Base-by-base conservation (phyloP, 2,329 filamentous ascomycete species). In the Colletotrichum caudatum region DNA sequence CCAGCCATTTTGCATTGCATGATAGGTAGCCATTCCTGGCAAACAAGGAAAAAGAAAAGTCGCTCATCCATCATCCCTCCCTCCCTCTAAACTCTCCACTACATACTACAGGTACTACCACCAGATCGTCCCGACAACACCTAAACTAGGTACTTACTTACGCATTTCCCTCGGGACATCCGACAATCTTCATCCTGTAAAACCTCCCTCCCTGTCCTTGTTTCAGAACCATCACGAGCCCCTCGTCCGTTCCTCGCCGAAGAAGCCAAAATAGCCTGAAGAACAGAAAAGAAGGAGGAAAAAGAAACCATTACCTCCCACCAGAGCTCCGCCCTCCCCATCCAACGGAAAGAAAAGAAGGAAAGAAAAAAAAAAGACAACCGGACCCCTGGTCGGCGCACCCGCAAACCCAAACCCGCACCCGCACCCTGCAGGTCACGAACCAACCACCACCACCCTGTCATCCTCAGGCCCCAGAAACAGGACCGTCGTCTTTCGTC, bases 381-480 rank as follows among this genome's bases (percentile, higher is more conserved):
- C 51, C 44, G 23, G 50, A 50, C 48, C 64, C 64, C 64, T 67
- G 67, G 63, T 50, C 39, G 48, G 23, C 67, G 62, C 67, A 70
- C 57, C 67, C 54, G 35, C 35, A 35, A 35, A 35, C 35, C 35
- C 35, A 11, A 37, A 70, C 57, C 67, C 48, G 50, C 56, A 57
- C 53, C 68, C 68, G 64, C 69, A 68, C 69, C 69, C 58, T 69
- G 65, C 69, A 72, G 59, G 65, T 72, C 69, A 72, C 69, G 69
- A 72, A 72, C 69, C 26, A 29, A 29, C 26, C 26, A 29, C 26
- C 65, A 69, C 69, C 64, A 62, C 39, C 46, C 26, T 35, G 26
- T 48, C 56, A 53, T 62, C 59, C 53, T 48, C 33, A 63, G 64
- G 53, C 59, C 56, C 65, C 65, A 44, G 35, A 61, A 61, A 62